Evolutionary conservation across 2,329 filamentous ascomycete genomes (phyloP), one percentile per base, ranked within the genome.

Genomic region (Fusarium oxysporum): DNA sequence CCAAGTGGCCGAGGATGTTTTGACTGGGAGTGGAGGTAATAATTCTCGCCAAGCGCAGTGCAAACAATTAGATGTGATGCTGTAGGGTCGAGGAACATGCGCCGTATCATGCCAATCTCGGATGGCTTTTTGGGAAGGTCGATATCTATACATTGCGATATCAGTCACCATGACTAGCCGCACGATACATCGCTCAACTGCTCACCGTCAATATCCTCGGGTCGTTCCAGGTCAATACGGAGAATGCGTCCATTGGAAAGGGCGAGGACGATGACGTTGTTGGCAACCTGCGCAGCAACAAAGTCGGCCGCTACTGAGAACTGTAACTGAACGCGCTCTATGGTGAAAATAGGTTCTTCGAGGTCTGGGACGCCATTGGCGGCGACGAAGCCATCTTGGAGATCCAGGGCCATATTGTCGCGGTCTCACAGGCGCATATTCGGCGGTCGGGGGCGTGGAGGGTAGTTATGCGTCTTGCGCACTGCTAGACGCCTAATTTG

Each of bases 21-120:
- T 38, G 95, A 96, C 81, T 98, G 96, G 16, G 95, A 96, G 81
- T 99, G 96, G 14, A 99, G 92, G 82, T 99, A 99, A 85, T 95
- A 99, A 84, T 97, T 98, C 82, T 99, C 96, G 80, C 95, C 95
- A 44, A 95, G 89, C 9, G 94, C 92, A 6, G 96, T 99, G 80
- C 93, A 95, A 75, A 99, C 91, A 73, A 99, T 90, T 33, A 99
- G 87, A 84, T 99, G 96, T 10, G 95, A 98, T 33, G 96, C 96
- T 16, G 96, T 97, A 33, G 96, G 96, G 80, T 99, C 96, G 79
- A 99, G 92, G 84, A 99, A 99, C 89, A 99, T 94, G 85, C 93
- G 94, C 76, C 93, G 92, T 79, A 99, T 98, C 58, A 97, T 89
- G 75, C 96, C 96, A 67, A 96, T 90, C 81, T 99, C 96, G 41